These are phyloP conservation scores for Microdochium bolleyi DNA, from an alignment of 2,329 filamentous ascomycete species.

Conservation along the genomic window DNA sequence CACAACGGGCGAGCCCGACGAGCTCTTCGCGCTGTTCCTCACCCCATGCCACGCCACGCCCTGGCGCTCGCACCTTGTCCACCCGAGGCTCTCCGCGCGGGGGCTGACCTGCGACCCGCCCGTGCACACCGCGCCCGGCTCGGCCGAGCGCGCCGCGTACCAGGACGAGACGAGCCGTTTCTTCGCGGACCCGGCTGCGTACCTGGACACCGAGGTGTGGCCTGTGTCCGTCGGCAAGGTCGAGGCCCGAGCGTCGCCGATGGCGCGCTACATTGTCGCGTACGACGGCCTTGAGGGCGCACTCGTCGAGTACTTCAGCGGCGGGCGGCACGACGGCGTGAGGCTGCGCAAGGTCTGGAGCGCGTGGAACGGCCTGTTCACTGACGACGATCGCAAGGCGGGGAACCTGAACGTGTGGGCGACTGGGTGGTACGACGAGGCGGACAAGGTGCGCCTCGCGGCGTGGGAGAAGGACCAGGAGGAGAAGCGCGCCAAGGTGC, in stretches of 20 bases:
- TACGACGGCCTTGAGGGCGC: slow-evolving; percentile 49
- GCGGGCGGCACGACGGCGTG: slow-evolving; percentile 32
- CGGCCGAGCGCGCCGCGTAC: slow-evolving; percentile 58
- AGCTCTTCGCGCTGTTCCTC: slow-evolving; percentile 67
- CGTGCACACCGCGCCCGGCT: slow-evolving; percentile 52
- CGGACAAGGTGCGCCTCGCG: neutral
- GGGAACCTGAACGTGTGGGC: slow-evolving; percentile 50
- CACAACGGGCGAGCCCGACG: slow-evolving; percentile 19
- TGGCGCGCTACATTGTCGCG: slow-evolving; percentile 52
- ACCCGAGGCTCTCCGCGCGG: slow-evolving; percentile 68
- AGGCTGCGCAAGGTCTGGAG: slow-evolving; percentile 41
- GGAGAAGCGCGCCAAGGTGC: neutral
- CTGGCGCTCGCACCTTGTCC: slow-evolving; percentile 81
- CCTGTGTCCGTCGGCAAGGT: slow-evolving; percentile 14
- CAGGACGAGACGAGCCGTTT: slow-evolving; percentile 88
- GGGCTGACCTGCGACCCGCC: slow-evolving; percentile 89
- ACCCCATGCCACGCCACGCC: slow-evolving; percentile 96
- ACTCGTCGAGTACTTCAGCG: slow-evolving; percentile 35
- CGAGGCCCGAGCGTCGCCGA: neutral
- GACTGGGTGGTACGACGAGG: slow-evolving; percentile 7
- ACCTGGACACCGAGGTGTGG: slow-evolving; percentile 49
- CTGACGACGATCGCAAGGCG: slow-evolving; percentile 49
- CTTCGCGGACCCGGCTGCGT: slow-evolving; percentile 57
- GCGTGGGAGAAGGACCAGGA: neutral
- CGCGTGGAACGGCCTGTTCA: slow-evolving; percentile 53